Evolutionary conservation across 306 rosid genomes (phyloP).

Genomic region (Casuarina cunninghamiana): DNA sequence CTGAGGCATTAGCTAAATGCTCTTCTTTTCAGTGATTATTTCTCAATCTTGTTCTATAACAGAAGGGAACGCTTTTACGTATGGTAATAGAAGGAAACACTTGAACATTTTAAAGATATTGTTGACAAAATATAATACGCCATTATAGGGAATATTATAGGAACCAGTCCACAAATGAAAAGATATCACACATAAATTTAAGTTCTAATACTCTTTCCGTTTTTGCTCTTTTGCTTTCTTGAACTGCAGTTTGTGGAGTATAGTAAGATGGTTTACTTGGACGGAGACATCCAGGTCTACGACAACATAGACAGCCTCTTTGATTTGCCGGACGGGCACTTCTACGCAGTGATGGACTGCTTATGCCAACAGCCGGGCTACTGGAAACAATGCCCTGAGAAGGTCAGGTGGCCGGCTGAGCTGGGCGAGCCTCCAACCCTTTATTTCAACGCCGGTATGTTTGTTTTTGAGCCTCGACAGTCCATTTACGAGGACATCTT

Average conservation of each 20-base stretch:
- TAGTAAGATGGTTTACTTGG: background rate
- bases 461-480: background rate
- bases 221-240: background rate
- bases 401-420: slow-evolving; percentile 2
- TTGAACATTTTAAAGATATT: no score
- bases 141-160: no score
- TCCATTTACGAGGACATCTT: background rate
- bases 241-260: background rate
- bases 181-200: no score
- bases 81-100: no score
- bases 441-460: background rate
- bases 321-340: background rate
- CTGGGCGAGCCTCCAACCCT: background rate
- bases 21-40: no score
- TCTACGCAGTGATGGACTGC: slow-evolving; percentile 2
- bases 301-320: slow-evolving; percentile 3
- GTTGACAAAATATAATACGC: no score
- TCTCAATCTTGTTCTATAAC: no score
- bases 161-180: no score
- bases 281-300: slow-evolving; percentile 2
- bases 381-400: background rate
- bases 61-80: no score
- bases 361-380: background rate
- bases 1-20: no score
- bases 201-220: no score